Conservation (phyloP, 2,329 filamentous ascomycete species). For the Truncatella angustata region DNA sequence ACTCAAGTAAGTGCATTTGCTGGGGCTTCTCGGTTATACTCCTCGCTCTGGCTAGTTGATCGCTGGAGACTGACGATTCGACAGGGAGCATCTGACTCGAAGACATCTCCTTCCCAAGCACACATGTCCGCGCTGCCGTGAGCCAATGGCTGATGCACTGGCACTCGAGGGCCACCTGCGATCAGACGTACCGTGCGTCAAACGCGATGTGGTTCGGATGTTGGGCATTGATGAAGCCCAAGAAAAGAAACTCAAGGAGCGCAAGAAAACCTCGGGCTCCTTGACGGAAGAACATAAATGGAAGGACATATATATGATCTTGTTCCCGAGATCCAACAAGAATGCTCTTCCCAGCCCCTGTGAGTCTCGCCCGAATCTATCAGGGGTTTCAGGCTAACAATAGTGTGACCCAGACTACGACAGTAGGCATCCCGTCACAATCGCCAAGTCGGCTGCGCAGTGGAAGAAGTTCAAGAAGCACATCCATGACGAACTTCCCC, state of each 20-base stretch:
- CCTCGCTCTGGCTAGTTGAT: too few species aligned
- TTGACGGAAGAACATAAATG: conserved; percentile 27
- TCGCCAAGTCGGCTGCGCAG: conserved; percentile 17
- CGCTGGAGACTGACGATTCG: neutral
- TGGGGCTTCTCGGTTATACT: too few species aligned
- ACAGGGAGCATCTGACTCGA: conserved; percentile 29
- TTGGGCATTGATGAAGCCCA: conserved; percentile 27
- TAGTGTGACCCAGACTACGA: conserved; percentile 21
- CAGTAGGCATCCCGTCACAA: conserved; percentile 16
- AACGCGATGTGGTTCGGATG: conserved; percentile 17
- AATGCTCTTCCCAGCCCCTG: conserved; percentile 28
- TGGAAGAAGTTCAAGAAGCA: conserved; percentile 22
- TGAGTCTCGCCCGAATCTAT: conserved; percentile 13
- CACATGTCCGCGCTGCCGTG: conserved; percentile 24
- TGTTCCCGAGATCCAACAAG: conserved; percentile 26
- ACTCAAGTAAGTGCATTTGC: conserved; percentile 29
- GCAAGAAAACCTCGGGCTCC: conserved; percentile 22
- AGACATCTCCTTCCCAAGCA: conserved; percentile 25
- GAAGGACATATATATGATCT: conserved; percentile 28
- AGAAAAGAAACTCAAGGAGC: conserved; percentile 24
- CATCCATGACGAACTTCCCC: conserved; percentile 25
- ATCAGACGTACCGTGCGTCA: conserved; percentile 26
- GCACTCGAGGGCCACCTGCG: conserved; percentile 25
- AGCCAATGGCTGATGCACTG: conserved; percentile 20
- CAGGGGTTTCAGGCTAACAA: conserved; percentile 13